Conservation (phyloP, 2,329 filamentous ascomycete species). For the Talaromyces funiculosus region DNA sequence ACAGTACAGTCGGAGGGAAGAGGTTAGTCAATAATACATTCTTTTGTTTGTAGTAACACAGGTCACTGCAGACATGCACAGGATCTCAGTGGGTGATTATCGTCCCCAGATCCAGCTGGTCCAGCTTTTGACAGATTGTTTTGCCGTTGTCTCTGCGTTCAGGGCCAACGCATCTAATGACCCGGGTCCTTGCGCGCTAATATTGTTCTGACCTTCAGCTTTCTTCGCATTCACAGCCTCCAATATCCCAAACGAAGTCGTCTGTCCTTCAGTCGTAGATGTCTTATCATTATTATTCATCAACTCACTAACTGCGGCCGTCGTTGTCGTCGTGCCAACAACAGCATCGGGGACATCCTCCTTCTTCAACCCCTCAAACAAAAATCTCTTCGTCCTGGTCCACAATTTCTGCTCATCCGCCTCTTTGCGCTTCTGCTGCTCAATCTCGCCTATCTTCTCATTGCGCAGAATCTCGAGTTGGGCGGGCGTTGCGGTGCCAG, state of each 20-base stretch:
- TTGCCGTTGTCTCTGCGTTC: conserved; percentile 32
- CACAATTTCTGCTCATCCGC: conserved; percentile 34
- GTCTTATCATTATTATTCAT: conserved; percentile 2
- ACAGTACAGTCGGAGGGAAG: background rate
- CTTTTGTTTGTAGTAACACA: background rate
- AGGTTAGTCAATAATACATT: conserved; percentile 7
- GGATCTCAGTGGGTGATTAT: conserved; percentile 16
- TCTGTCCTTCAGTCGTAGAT: conserved; percentile 7
- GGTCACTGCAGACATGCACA: background rate
- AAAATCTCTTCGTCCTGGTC: conserved; percentile 34
- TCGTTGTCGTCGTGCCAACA: background rate
- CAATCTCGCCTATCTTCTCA: conserved; percentile 40
- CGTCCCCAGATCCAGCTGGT: conserved; percentile 36
- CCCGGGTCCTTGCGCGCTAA: conserved; percentile 16
- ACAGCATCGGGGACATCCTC: conserved; percentile 23
- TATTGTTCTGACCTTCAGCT: conserved; percentile 14
- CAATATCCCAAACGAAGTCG: conserved; percentile 23
- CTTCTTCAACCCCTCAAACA: conserved; percentile 35
- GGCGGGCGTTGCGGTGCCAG: conserved; percentile 35
- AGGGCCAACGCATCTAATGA: conserved; percentile 32
- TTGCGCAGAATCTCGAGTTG: conserved; percentile 42
- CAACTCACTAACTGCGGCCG: conserved; percentile 5
- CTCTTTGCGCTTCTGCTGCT: conserved; percentile 36
- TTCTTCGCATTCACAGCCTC: conserved; percentile 34
- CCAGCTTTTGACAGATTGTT: conserved; percentile 34